Evolutionary conservation across 2,329 filamentous ascomycete genomes (phyloP), one percentile per base, ranked within the genome.

Genomic region (Colletotrichum neosansevieriae): DNA sequence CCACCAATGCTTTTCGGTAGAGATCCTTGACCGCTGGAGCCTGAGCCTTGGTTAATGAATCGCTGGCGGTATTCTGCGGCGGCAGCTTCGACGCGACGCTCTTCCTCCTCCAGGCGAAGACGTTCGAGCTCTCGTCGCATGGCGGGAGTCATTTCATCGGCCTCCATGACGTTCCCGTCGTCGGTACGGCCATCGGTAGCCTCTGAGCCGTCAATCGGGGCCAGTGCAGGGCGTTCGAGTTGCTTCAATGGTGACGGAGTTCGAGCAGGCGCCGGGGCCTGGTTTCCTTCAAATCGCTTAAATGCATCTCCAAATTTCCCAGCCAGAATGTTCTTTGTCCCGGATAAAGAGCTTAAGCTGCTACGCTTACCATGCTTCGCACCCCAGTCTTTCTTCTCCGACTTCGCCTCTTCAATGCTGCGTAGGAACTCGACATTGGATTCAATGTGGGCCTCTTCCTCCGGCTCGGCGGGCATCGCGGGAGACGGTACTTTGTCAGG

Each of bases 301-400:
- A 98, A 98, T 3, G 95, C 94, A 74, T 98, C 94, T 0, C 94
- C 94, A 77, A 98, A 98, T 73, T 92, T 94, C 24, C 94, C 93
- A 5, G 90, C 91, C n/a, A 98, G 84, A 42, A 97, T 89, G 65
- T 89, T 93, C 79, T 96, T 97, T 29, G 92, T 92, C 44, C 89
- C 89, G 6, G 91, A 89, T 17, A 93, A 80, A 0, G 91, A 89
- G 62, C 92, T 85, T 1, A 97, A 80, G 77, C 93, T 96, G 1
- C 90, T 85, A 11, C 92, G 88, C 77, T 97, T 97, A 53, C 82
- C 81, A 71, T 91, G 88, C 73, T 88, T 91, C 24, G 83, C 81
- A 57, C 84, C 73, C 51, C 78, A 81, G 3, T 81, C 85, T 69
- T 87, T 89, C 72, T 83, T 85, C 75, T 89, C 86, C 51, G 83